A percentile compares a stretch with the other conserved stretches of the same genome.
Conservation (phyloP, 768 basidiomycete species). For the Harrya chromipes region DNA sequence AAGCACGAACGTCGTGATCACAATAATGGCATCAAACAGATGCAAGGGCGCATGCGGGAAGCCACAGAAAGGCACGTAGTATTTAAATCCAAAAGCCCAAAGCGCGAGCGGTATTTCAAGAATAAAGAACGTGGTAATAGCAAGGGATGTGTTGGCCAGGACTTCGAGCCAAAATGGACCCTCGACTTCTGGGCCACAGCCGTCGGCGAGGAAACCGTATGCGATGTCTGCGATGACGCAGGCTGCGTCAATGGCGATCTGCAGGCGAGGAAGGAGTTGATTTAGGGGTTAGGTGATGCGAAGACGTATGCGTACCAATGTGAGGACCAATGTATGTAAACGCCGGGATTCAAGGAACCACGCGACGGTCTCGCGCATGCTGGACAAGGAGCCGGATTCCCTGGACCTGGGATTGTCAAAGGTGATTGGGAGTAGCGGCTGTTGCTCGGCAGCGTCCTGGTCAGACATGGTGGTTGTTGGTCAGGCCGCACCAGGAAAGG, state of each 20-base stretch:
- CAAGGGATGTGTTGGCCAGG: constrained; percentile 58
- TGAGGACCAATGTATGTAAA: constrained; percentile 57
- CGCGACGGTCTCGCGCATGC: constrained; percentile 38
- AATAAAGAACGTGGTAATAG: constrained; percentile 70
- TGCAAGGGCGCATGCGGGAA: constrained; percentile 61
- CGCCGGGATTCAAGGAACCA: constrained; percentile 48
- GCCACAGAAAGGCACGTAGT: constrained; percentile 59
- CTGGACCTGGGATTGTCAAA: constrained; percentile 16
- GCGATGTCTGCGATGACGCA: constrained; percentile 73
- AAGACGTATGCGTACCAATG: constrained; percentile 44
- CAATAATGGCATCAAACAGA: constrained; percentile 68
- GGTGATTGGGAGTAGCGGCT: constrained; percentile 42
- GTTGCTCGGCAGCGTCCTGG: constrained; percentile 43
- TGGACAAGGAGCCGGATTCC: background rate
- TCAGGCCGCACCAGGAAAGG: constrained; percentile 11
- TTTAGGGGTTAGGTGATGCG: constrained; percentile 14
- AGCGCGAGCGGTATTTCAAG: constrained; percentile 70
- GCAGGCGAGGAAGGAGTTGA: background rate
- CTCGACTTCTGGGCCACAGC: constrained; percentile 45
- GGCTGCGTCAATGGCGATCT: constrained; percentile 62
- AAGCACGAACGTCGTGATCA: constrained; percentile 69
- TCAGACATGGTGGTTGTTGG: constrained; percentile 31
- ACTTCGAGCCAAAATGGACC: constrained; percentile 61
- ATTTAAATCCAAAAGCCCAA: constrained; percentile 62
- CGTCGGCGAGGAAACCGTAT: constrained; percentile 59